Percentiles rank a stretch among this genome's conserved stretches.
Evolutionary conservation across 768 basidiomycete genomes (phyloP).

Genomic region (Nidularia pulvinata): DNA sequence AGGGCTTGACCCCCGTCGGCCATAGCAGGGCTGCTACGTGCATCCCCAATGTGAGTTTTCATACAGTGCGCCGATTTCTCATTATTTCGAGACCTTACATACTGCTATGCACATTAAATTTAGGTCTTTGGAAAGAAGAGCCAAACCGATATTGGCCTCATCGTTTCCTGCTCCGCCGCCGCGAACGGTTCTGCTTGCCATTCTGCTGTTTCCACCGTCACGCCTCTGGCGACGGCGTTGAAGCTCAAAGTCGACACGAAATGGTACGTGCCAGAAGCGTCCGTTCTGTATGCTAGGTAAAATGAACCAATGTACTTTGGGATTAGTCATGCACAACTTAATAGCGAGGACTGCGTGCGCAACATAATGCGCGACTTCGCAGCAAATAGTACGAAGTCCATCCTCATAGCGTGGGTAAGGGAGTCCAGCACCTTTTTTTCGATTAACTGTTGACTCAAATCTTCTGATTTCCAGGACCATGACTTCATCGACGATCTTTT

Average conservation of each 20-base stretch:
- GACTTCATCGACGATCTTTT: too few species aligned
- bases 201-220: conserved; percentile 14
- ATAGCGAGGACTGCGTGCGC: conserved; percentile 17
- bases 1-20: conserved; percentile 16
- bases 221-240: conserved; percentile 13
- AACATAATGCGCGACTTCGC: conserved; percentile 14
- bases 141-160: conserved; percentile 16
- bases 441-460: too few species aligned
- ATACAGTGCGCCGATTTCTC: too few species aligned
- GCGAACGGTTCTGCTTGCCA: conserved; percentile 13
- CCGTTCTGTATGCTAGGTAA: too few species aligned
- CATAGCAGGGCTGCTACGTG: conserved; percentile 13
- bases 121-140: conserved; percentile 11
- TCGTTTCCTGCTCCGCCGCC: conserved; percentile 17
- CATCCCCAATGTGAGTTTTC: conserved; percentile 15
- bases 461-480: too few species aligned
- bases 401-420: conserved; percentile 20
- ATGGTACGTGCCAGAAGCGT: too few species aligned
- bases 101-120: too few species aligned
- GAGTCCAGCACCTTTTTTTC: too few species aligned
- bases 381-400: conserved; percentile 14
- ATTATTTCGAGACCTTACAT: too few species aligned
- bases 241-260: conserved; percentile 12
- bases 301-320: too few species aligned
- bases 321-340: conserved; percentile 12